A percentile compares a stretch with the other conserved stretches of the same genome.
phyloP scores from a whole-genome alignment of 1,139 yeast species.

The Kurtzmaniella quercitrusa region DNA sequence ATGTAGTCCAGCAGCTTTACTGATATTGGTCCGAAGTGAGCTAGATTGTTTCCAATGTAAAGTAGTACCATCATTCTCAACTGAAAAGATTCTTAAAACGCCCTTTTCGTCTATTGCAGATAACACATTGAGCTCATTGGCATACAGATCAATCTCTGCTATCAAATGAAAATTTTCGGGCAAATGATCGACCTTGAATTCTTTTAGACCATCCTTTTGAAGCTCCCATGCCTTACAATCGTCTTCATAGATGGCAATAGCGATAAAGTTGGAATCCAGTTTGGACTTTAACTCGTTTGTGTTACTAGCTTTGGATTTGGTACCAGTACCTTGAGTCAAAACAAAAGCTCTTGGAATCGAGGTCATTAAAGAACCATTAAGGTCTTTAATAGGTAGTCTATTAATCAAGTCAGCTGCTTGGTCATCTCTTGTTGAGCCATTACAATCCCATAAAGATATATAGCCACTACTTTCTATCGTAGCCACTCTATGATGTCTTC shows the following conservation, averaged over 20 bases:
- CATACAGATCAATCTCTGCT: conserved; percentile 48
- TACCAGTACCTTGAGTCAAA: conserved; percentile 13
- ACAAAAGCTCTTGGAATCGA: conserved; percentile 25
- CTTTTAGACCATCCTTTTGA: conserved; percentile 14
- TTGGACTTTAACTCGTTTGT: conserved; percentile 13
- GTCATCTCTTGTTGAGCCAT: conserved; percentile 26
- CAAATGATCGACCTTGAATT: conserved; percentile 22
- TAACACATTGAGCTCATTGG: conserved; percentile 42
- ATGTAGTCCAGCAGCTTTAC: conserved; percentile 49
- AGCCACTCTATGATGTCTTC: conserved; percentile 36
- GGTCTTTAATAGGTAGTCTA: conserved; percentile 12
- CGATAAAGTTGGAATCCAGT: conserved; percentile 5
- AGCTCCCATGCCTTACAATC: conserved; percentile 11
- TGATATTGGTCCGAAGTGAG: conserved; percentile 52
- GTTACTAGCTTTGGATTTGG: conserved; percentile 9
- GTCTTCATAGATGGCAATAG: conserved; percentile 30
- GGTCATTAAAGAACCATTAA: conserved; percentile 7
- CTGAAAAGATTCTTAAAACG: conserved; percentile 37
- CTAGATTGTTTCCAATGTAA: conserved; percentile 50
- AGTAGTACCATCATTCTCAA: conserved; percentile 11
- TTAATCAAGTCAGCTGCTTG: conserved; percentile 22
- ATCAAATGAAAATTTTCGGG: conserved; percentile 40
- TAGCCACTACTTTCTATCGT: conserved; percentile 52
- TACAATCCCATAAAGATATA: conserved; percentile 66
- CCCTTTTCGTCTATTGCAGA: conserved; percentile 59